Evolutionary conservation across 495 filamentous ascomycete species (phyloP).

Genomic region (Neurospora sp.): DNA sequence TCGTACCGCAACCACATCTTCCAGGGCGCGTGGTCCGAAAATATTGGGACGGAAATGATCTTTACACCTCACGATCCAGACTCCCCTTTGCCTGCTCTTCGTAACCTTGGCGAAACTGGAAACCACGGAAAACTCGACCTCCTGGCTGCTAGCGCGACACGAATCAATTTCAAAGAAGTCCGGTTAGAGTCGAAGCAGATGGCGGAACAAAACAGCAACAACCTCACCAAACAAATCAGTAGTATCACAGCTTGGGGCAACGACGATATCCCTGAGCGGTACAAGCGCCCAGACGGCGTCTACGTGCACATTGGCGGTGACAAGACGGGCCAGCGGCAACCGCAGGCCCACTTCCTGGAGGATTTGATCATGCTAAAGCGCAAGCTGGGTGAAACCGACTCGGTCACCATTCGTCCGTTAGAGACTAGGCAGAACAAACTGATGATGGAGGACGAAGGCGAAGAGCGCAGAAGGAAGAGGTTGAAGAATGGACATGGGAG

Average conservation of each 20-base stretch:
- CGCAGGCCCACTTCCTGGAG: slow-evolving; percentile 37
- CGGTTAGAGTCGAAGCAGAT: slow-evolving; percentile 8
- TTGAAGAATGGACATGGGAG: slow-evolving; percentile 15
- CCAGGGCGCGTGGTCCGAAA: slow-evolving; percentile 64
- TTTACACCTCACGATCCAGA: slow-evolving; percentile 45
- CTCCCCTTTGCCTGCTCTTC: slow-evolving; percentile 29
- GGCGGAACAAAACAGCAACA: slow-evolving; percentile 2
- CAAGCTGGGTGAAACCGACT: slow-evolving; percentile 44
- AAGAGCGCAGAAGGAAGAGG: slow-evolving; percentile 20
- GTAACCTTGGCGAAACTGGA: slow-evolving; percentile 31
- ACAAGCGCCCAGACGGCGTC: slow-evolving; percentile 22
- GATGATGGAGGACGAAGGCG: slow-evolving; percentile 22
- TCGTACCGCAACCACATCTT: slow-evolving; percentile 66
- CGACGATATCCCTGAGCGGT: slow-evolving; percentile 22
- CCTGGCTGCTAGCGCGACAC: slow-evolving; percentile 45
- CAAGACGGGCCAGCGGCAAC: slow-evolving; percentile 26
- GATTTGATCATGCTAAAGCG: slow-evolving; percentile 39
- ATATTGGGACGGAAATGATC: slow-evolving; percentile 71
- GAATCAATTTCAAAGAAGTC: slow-evolving; percentile 34
- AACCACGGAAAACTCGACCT: no score
- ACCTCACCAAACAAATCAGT: neutral
- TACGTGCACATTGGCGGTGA: slow-evolving; percentile 26
- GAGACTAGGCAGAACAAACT: slow-evolving; percentile 28
- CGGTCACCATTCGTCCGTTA: slow-evolving; percentile 36
- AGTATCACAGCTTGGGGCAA: neutral